phyloP scores from a whole-genome alignment of 352 stramenopile species.

The Pythium rhizo-oryzae region DNA sequence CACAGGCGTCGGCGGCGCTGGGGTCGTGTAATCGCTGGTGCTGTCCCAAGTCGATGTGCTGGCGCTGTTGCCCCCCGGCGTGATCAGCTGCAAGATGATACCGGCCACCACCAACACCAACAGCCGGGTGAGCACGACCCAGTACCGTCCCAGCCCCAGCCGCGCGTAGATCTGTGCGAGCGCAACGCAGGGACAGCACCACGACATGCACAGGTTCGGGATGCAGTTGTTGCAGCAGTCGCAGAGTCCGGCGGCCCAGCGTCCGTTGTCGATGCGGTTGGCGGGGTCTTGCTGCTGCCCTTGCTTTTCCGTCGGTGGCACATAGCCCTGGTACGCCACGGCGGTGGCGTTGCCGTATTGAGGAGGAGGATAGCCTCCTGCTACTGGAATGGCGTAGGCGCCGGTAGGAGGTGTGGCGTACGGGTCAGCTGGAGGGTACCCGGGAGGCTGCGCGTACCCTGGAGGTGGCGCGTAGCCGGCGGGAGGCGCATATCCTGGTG shows the following conservation, averaged over 20 bases:
- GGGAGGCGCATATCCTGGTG: too few species aligned
- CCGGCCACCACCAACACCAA: not conserved
- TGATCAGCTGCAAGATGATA: not conserved
- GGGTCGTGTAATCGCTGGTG: too few species aligned
- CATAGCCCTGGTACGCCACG: not conserved
- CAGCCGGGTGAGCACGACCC: slow-evolving; percentile 11
- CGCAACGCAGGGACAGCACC: slow-evolving; percentile 37
- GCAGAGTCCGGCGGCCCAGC: slow-evolving; percentile 32
- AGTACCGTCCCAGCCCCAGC: slow-evolving; percentile 20
- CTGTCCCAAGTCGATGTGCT: too few species aligned
- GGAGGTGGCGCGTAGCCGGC: not conserved
- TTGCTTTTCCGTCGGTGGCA: not conserved
- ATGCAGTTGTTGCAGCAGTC: slow-evolving; percentile 34
- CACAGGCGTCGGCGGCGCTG: too few species aligned
- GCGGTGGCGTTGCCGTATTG: slow-evolving; percentile 4
- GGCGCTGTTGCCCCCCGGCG: not conserved
- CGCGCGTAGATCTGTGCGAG: slow-evolving; percentile 30
- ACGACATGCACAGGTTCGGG: slow-evolving; percentile 39
- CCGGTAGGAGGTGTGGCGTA: not conserved
- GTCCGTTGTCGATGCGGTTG: not conserved
- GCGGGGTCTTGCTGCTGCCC: not conserved
- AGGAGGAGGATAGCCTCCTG: not conserved
- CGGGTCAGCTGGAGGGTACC: too few species aligned
- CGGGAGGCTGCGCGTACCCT: not conserved
- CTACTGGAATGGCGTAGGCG: not conserved